Evolutionary conservation across 768 basidiomycete genomes (phyloP), one percentile per base, ranked within the genome.

Genomic region (Ramaria sp.): DNA sequence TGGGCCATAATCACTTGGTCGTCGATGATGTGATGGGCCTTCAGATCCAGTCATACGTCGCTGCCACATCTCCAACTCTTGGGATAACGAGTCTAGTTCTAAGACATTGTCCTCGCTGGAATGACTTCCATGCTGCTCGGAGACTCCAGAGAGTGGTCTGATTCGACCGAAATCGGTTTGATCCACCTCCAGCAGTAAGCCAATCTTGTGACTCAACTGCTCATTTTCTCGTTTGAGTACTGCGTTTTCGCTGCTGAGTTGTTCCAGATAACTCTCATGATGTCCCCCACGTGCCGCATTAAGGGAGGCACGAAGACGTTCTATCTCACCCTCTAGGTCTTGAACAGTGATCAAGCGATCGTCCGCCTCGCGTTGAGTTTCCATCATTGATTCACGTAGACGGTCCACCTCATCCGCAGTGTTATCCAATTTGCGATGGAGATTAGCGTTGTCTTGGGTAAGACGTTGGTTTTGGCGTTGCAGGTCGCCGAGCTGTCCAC

Each of bases 151-250:
- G 59, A 83, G 71, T 24, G 84, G 85, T 58, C 78, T 70, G 19
- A 76, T 78, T 49, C 75, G 74, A 31, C 82, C 82, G 64, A 84
- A 90, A 3, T 79, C 73, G 20, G 86, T 80, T 62, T 88, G 86
- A 63, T 91, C 89, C 45, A 88, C 90, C 64, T 92, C 90, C 53
- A 95, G 79, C 15, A 95, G 76, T 48, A 94, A 77, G 57, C 83
- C 87, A 63, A 95, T 91, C 77, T 91, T 92, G 68, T 90, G 89
- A n/a, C 86, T 84, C 45, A 93, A 78, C 63, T 91, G 84, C 65
- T 89, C 86, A 68, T 93, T 93, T 70, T 93, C 90, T 57, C 82
- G 80, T 68, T 86, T 83, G 58, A 93, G 81, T 33, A 73, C 77
- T 17, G 80, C 76, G 68, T 92, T 93, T 67, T 95, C 90, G 67